These are phyloP conservation scores for Xylaria venustula DNA, from an alignment of 495 filamentous ascomycete genomes.

Conservation along the genomic window DNA sequence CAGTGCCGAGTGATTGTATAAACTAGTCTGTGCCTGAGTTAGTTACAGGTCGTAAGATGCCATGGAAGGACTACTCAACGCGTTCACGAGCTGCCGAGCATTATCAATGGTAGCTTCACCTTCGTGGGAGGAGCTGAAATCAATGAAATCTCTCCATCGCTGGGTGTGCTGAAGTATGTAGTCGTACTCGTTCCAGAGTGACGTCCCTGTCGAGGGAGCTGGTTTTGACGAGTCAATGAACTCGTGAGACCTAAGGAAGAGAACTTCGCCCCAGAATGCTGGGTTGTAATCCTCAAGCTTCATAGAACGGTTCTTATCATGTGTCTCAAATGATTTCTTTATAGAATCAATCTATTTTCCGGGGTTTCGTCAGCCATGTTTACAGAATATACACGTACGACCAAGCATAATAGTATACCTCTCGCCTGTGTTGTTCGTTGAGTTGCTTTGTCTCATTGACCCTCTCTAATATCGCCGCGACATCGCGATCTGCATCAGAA, in stretches of 20 bases:
- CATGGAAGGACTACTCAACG: conserved; percentile 16
- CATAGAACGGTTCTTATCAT: not conserved
- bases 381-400: not conserved
- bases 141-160: conserved; percentile 4
- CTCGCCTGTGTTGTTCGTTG: not conserved
- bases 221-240: not conserved
- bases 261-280: not conserved
- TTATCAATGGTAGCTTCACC: conserved; percentile 17
- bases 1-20: conserved; percentile 26
- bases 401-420: not conserved
- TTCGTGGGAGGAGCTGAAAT: conserved; percentile 4
- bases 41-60: not conserved
- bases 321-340: not conserved
- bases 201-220: not conserved
- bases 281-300: not conserved
- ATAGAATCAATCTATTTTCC: conserved; percentile 2
- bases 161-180: conserved; percentile 5
- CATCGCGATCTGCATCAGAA: not conserved
- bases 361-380: not conserved
- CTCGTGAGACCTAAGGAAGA: not conserved
- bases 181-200: conserved; percentile 11
- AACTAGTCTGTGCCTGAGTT: conserved; percentile 22
- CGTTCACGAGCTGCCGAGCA: conserved; percentile 22
- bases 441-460: not conserved
- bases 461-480: not conserved